Conservation (phyloP, 768 basidiomycete species). For the Leucocoprinus leucothites region DNA sequence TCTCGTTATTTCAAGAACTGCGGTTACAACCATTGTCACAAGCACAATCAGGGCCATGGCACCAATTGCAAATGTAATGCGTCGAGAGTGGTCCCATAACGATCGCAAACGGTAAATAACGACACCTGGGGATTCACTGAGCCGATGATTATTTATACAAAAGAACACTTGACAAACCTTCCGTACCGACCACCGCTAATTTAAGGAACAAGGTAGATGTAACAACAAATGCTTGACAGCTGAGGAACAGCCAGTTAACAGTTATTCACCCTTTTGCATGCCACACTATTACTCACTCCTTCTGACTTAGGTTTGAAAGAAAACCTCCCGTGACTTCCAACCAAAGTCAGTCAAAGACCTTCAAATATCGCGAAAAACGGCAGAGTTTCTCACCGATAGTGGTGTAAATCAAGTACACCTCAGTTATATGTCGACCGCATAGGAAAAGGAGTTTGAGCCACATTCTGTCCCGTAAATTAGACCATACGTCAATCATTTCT, state of each 20-base stretch:
- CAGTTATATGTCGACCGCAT: not conserved
- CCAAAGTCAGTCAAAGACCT: not conserved
- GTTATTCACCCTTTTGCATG: not conserved
- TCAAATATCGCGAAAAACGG: not conserved
- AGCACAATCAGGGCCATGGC: not conserved
- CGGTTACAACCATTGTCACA: not conserved
- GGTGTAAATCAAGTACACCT: not conserved
- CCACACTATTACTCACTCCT: constrained; percentile 2
- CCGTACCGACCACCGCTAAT: constrained; percentile 1
- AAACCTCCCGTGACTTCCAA: not conserved
- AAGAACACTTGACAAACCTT: not conserved
- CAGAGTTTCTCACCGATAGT: not conserved
- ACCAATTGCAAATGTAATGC: not conserved
- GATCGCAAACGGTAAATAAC: constrained; percentile 2
- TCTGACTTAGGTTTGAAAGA: not conserved
- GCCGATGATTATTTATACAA: not conserved
- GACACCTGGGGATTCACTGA: not conserved
- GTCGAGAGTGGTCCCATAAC: not conserved
- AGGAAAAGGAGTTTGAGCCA: constrained; percentile 1
- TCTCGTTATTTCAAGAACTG: not conserved
- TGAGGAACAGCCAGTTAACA: not conserved
- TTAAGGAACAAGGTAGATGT: not conserved
- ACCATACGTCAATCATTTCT: constrained; percentile 1
- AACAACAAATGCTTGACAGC: not conserved
- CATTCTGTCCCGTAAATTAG: not conserved